Conservation (phyloP, 2,329 filamentous ascomycete genomes). For the Helminthosporium solani region DNA sequence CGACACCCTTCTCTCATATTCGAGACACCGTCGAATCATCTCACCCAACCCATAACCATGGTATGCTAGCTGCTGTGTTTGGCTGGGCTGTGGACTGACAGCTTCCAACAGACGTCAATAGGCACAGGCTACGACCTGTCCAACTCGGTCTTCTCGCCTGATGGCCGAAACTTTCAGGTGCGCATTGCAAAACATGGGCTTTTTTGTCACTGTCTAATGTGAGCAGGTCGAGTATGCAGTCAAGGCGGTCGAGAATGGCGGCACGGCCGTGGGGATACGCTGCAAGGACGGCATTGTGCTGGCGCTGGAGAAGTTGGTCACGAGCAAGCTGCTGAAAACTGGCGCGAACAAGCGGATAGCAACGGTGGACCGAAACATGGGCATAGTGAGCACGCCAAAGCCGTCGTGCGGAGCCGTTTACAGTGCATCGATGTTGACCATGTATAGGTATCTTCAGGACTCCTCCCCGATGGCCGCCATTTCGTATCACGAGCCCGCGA, state of each 20-base stretch:
- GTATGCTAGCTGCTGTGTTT: constrained; percentile 21
- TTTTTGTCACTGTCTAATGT: constrained; percentile 11
- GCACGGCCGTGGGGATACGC: constrained; percentile 92
- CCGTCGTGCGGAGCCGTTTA: too few relatives aligned
- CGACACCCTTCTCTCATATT: constrained; percentile 10
- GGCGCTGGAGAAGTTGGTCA: constrained; percentile 93
- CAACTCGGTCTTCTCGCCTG: constrained; percentile 99
- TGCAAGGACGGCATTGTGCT: constrained; percentile 97
- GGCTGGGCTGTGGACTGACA: constrained; percentile 17
- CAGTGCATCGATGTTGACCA: too few relatives aligned
- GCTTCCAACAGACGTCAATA: constrained; percentile 80
- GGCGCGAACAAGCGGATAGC: constrained; percentile 97
- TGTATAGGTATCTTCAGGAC: constrained; percentile 83
- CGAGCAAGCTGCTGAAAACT: constrained; percentile 91
- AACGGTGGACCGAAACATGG: constrained; percentile 89
- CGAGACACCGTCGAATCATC: not conserved
- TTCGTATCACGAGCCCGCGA: constrained; percentile 93
- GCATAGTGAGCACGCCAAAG: constrained; percentile 69
- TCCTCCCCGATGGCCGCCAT: constrained; percentile 92
- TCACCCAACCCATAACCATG: constrained; percentile 23
- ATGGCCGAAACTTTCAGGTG: constrained; percentile 98
- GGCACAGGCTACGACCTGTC: constrained; percentile 98
- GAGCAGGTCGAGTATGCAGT: constrained; percentile 84
- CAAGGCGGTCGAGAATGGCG: constrained; percentile 97
- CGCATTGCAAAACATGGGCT: not conserved